Conservation (phyloP, 108 stramenopile genomes). For the Asterionellopsis glacialis region DNA sequence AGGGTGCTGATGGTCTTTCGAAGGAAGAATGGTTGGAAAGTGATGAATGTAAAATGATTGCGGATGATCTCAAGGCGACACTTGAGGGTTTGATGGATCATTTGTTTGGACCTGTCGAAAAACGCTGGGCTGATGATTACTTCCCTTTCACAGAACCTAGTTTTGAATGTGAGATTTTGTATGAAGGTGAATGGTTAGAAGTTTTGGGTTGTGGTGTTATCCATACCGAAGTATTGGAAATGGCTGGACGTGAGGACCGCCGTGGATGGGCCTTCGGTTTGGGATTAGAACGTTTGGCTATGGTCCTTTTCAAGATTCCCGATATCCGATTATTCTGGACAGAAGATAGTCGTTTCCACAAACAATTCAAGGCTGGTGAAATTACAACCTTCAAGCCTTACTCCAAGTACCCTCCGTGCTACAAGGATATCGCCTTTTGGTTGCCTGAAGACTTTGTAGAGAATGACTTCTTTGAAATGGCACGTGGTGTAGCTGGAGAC, state of each 20-base stretch:
- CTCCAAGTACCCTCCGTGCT: slow-evolving; percentile 93
- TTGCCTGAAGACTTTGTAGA: slow-evolving; percentile 40
- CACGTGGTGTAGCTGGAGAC: slow-evolving; percentile 89
- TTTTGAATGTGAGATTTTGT: slow-evolving; percentile 91
- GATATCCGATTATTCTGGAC: slow-evolving; percentile 95
- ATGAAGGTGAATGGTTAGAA: slow-evolving; percentile 93
- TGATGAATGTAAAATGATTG: slow-evolving; percentile 20
- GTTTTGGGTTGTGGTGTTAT: slow-evolving; percentile 95
- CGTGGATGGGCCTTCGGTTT: slow-evolving; percentile 94
- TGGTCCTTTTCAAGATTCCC: slow-evolving; percentile 93
- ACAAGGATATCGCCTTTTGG: slow-evolving; percentile 96
- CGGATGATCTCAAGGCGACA: slow-evolving; percentile 61
- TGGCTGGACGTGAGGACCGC: slow-evolving; percentile 58
- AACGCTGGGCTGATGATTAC: slow-evolving; percentile 77
- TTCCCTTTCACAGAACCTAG: slow-evolving; percentile 96
- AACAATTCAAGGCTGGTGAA: slow-evolving; percentile 76
- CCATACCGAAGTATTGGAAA: slow-evolving; percentile 76
- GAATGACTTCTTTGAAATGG: slow-evolving; percentile 93
- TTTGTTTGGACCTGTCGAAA: slow-evolving; percentile 59
- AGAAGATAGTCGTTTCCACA: slow-evolving; percentile 80
- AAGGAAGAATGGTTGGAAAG: no score
- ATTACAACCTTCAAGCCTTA: slow-evolving; percentile 86
- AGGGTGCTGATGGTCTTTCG: no score
- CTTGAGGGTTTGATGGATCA: slow-evolving; percentile 58
- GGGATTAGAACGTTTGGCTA: slow-evolving; percentile 93